Conservation (phyloP, 1,284 basidiomycete genomes). For the Cerrena zonata region DNA sequence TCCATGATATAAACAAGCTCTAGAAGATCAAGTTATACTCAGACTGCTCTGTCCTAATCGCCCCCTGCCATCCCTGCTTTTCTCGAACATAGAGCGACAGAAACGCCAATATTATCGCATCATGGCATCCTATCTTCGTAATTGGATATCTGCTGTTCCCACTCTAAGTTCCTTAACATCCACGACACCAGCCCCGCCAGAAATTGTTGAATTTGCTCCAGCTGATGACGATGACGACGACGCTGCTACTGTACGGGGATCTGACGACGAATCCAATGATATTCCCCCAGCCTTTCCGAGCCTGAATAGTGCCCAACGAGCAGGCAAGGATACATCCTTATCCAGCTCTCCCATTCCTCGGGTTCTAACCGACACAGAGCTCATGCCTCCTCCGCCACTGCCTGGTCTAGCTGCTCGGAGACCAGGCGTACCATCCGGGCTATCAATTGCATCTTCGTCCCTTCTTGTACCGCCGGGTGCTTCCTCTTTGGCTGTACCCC, state of each 20-base stretch:
- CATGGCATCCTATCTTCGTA: not conserved
- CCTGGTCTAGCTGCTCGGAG: slow-evolving; percentile 43
- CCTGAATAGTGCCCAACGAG: slow-evolving; percentile 76
- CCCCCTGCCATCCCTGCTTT: too few species aligned
- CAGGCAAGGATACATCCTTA: slow-evolving; percentile 12
- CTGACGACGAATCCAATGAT: slow-evolving; percentile 51
- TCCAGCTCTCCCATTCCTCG: slow-evolving; percentile 28
- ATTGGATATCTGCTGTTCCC: not conserved
- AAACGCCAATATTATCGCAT: too few species aligned
- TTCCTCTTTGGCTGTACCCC: slow-evolving; percentile 53
- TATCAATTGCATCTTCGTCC: slow-evolving; percentile 12
- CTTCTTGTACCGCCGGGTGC: slow-evolving; percentile 32
- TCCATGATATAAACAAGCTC: too few species aligned
- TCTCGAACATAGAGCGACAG: too few species aligned
- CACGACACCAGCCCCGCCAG: too few species aligned
- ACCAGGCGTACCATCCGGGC: slow-evolving; percentile 27
- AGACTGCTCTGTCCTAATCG: too few species aligned
- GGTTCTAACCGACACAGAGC: slow-evolving; percentile 47
- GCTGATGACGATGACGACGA: slow-evolving; percentile 45
- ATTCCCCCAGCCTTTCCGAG: slow-evolving; percentile 80
- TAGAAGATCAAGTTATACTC: too few species aligned
- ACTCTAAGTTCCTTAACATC: not conserved
- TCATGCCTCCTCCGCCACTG: slow-evolving; percentile 70
- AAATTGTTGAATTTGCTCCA: not conserved
- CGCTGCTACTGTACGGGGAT: slow-evolving; percentile 40